Percentiles rank a stretch among this genome's conserved stretches.
Evolutionary conservation across 495 filamentous ascomycete species (phyloP).

Genomic region (Staphylotrichum longicolle): DNA sequence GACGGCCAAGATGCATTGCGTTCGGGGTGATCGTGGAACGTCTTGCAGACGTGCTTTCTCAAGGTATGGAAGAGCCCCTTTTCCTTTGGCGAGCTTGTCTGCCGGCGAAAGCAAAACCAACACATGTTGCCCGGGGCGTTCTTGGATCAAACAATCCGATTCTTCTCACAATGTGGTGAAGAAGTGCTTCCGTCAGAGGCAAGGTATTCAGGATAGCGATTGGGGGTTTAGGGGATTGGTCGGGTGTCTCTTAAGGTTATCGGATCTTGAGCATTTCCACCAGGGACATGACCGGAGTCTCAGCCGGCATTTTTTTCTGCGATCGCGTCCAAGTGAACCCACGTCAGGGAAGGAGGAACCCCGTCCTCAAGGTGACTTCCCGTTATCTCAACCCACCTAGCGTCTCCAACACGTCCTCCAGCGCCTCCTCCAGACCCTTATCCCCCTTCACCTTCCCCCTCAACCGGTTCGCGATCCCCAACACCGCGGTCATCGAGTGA

Average conservation of each 20-base stretch:
- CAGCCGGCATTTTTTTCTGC: too few species aligned
- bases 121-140: too few species aligned
- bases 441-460: conserved; percentile 25
- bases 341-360: neutral
- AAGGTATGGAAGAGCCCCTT: neutral
- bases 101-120: too few species aligned
- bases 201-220: too few species aligned
- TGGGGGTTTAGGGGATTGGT: too few species aligned
- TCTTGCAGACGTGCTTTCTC: neutral
- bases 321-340: neutral
- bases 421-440: conserved; percentile 29
- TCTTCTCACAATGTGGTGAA: too few species aligned
- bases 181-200: too few species aligned
- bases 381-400: conserved; percentile 23
- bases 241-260: too few species aligned
- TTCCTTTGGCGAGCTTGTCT: neutral
- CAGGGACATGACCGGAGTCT: too few species aligned
- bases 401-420: conserved; percentile 29
- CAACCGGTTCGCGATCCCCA: conserved; percentile 41
- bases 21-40: conserved; percentile 5
- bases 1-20: neutral
- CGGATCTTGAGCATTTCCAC: too few species aligned
- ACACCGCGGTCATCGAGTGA: conserved; percentile 41
- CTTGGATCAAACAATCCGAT: too few species aligned
- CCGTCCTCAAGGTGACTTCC: neutral